Evolutionary conservation across 495 filamentous ascomycete species (phyloP), one percentile per base, ranked within the genome.

Genomic region (Jackrogersella minutella): DNA sequence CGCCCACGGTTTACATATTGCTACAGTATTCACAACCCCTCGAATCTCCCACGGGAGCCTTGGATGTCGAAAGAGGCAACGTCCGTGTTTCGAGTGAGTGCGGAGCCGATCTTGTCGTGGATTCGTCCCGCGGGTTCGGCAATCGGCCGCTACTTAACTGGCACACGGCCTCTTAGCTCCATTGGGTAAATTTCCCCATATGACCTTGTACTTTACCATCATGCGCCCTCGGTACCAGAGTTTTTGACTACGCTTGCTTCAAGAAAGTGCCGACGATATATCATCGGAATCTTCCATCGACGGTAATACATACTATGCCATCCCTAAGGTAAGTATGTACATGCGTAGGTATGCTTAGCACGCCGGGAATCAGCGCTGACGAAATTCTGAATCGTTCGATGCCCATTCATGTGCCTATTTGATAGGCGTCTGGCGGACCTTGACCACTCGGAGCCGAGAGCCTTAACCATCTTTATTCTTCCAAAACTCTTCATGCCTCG

Each of bases 91-190:
- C 66, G 51, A 69, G 46, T 62, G 66, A 69, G 57, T 62, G 66
- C 66, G 66, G 66, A 65, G 66, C 66, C 61, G 66, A 69, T 69
- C 66, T 69, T 26, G 66, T 69, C 61, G 61, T 65, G 57, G 51
- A 62, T 58, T 64, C 52, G 61, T 62, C 57, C 66, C 66, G 66
- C 61, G 61, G 56, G 37, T 54, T 69, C 66, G 66, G 66, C 61
- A 69, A 65, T 69, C 66, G 66, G 66, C 61, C 66, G 66, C 66
- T 65, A 69, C 66, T 54, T 61, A 65, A 69, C 61, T 69, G 55
- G 66, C 52, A 28, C 44, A 34, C 66, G 66, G 66, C 24, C 61
- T 57, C 66, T 65, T 65, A 49, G 61, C 66, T 69, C 66, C 66
- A 65, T 69, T 65, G 51, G 61, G 66, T 31, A 64, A 58, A 14